These are phyloP conservation scores for Flaveria trinervia DNA, from an alignment of 129 eudicot species.

Conservation along the genomic window DNA sequence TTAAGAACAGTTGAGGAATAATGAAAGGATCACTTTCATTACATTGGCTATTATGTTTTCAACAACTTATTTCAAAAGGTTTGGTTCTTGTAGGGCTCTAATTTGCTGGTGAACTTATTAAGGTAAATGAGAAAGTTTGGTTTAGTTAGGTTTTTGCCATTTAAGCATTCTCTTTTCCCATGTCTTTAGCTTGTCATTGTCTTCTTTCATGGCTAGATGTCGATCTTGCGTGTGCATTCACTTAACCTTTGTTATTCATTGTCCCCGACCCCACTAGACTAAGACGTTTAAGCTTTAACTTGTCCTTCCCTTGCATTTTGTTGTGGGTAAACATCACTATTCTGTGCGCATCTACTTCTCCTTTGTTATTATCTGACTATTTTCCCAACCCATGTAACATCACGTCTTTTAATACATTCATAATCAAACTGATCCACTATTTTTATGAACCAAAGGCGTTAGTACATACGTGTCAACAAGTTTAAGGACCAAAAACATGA, in stretches of 20 bases:
- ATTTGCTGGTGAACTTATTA: slow-evolving; percentile 38
- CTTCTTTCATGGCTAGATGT: slow-evolving; percentile 29
- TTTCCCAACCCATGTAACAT: background rate
- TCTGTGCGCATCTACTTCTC: background rate
- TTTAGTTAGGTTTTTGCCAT: slow-evolving; percentile 30
- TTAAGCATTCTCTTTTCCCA: slow-evolving; percentile 7
- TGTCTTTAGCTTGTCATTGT: slow-evolving; percentile 25
- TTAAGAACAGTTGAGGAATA: slow-evolving; percentile 41
- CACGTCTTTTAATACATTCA: background rate
- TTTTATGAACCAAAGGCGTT: background rate
- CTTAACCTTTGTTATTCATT: slow-evolving; percentile 7
- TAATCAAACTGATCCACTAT: background rate
- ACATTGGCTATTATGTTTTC: slow-evolving; percentile 41
- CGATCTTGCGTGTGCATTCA: slow-evolving; percentile 12
- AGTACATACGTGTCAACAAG: background rate
- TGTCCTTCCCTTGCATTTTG: background rate
- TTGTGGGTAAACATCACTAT: slow-evolving; percentile 2
- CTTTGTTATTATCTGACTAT: background rate
- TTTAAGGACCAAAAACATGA: background rate
- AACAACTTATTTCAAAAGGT: slow-evolving; percentile 38
- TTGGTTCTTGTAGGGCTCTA: slow-evolving; percentile 32
- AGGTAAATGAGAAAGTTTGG: slow-evolving; percentile 32
- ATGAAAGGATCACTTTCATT: slow-evolving; percentile 39
- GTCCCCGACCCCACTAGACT: background rate
- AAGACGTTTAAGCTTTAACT: background rate